Evolutionary conservation across 2,329 filamentous ascomycete species (phyloP), one percentile per base, ranked within the genome.

Genomic region (Trichoderma sp.): DNA sequence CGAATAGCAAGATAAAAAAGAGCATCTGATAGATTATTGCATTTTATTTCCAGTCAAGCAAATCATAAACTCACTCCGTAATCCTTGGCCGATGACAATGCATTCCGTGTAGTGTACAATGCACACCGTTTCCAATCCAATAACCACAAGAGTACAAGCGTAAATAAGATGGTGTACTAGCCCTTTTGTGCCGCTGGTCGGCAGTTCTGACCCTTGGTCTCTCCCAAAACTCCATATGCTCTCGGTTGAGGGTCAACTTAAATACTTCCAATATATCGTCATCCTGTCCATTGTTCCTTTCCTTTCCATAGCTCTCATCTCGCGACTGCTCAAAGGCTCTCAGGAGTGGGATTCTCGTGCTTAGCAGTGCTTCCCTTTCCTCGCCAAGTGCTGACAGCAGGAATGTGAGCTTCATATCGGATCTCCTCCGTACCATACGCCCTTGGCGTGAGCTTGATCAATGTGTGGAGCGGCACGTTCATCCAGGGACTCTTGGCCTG

Each of bases 401-500:
- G 92, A 72, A 99, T 97, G 76, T 97, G 91, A 8, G 94, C 94
- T 77, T 92, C 90, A 76, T 93, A 92, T 53, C 93, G 87, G 78
- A 95, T 88, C 77, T 98, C 93, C 68, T 97, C 90, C 1, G 95
- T 99, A 58, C 92, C 92, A 78, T 99, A 99, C 8, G 95, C 95
- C 70, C 92, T 89, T 2, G 95, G 95, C 6, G 95, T 98, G 61
- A 99, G 85, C 81, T 97, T 97, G 81, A 99, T 98, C 57, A 99
- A 84, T 9, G 93, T 97, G 79, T 99, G 95, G 70, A 99, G 84
- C 7, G 95, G 95, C 9, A 99, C 95, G 75, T 97, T 94, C 92
- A 98, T 97, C 95, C 95, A 99, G 0, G 95, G 95, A 72, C 92
- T 95, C 80, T 92, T 88, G 73, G 94, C 89, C 79, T 98, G 95